These are phyloP conservation scores for Mycena venus DNA, from an alignment of 768 basidiomycete species.

Conservation along the genomic window DNA sequence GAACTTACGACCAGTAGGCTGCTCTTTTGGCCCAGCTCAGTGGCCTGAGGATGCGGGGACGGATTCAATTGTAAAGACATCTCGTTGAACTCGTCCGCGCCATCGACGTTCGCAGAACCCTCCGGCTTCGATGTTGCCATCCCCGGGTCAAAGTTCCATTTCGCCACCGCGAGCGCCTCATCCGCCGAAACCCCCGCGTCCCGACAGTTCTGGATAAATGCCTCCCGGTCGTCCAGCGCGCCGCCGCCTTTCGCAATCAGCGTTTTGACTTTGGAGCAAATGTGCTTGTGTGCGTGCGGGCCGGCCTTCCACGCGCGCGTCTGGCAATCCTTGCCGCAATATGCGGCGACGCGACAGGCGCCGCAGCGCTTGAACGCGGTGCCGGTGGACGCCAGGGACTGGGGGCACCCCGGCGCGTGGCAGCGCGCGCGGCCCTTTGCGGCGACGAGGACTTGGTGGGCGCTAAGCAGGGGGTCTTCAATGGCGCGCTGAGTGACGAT, in stretches of 20 bases:
- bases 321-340: conserved; percentile 7
- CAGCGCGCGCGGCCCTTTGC: background rate
- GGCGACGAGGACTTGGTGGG: background rate
- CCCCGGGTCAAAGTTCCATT: background rate
- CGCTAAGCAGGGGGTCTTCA: background rate
- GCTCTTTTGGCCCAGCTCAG: background rate
- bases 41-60: background rate
- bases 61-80: background rate
- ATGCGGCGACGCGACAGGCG: conserved; percentile 4
- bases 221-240: background rate
- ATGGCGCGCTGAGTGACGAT: background rate
- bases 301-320: conserved; percentile 3
- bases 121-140: background rate
- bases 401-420: background rate
- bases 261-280: background rate
- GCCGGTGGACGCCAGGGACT: conserved; percentile 5
- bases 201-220: background rate
- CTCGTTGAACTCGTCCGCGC: background rate
- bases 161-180: too few relatives aligned
- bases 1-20: too few relatives aligned
- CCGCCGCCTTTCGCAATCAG: conserved; percentile 1
- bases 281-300: background rate
- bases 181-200: too few relatives aligned
- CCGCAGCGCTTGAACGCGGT: too few relatives aligned
- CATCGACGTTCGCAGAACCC: background rate